These are phyloP conservation scores for Thielaviopsis euricoi DNA, from an alignment of 2,329 filamentous ascomycete species.

Conservation along the genomic window DNA sequence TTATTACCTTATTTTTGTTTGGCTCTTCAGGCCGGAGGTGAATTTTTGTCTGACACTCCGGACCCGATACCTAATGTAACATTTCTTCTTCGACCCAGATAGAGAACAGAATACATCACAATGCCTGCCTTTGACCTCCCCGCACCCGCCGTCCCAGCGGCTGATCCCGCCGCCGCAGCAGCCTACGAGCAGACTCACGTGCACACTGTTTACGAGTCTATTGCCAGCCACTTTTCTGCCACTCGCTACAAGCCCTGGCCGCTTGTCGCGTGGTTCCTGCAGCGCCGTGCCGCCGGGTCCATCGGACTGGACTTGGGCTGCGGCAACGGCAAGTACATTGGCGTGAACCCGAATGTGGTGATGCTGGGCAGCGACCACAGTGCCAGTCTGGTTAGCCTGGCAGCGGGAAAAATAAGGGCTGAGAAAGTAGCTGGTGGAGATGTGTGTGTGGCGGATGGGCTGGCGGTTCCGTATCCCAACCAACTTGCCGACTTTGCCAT, in stretches of 20 bases:
- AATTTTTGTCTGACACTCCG: not conserved
- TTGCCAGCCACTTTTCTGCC: conserved; percentile 69
- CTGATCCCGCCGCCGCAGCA: conserved; percentile 19
- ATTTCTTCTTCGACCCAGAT: not conserved
- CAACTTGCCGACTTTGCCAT: conserved; percentile 62
- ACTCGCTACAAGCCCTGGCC: conserved; percentile 82
- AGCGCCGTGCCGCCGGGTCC: conserved; percentile 46
- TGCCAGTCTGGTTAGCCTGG: conserved; percentile 52
- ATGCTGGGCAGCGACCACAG: conserved; percentile 76
- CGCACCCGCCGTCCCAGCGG: not conserved
- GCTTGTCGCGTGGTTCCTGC: conserved; percentile 66
- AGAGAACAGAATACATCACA: not conserved
- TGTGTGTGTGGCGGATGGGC: conserved; percentile 63
- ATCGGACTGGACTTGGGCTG: conserved; percentile 86
- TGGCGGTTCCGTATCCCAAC: conserved; percentile 62
- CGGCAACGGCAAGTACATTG: conserved; percentile 91
- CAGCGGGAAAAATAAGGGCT: conserved; percentile 31
- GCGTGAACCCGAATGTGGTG: conserved; percentile 60
- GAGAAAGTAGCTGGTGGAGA: conserved; percentile 34
- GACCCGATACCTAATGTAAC: no score
- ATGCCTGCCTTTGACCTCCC: not conserved
- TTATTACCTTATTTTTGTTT: not conserved
- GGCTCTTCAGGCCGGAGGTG: not conserved
- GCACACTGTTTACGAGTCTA: conserved; percentile 78
- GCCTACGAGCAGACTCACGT: conserved; percentile 76